These are phyloP conservation scores for Ambrosia artemisiifolia DNA, from an alignment of 129 eudicot species.

Conservation along the genomic window DNA sequence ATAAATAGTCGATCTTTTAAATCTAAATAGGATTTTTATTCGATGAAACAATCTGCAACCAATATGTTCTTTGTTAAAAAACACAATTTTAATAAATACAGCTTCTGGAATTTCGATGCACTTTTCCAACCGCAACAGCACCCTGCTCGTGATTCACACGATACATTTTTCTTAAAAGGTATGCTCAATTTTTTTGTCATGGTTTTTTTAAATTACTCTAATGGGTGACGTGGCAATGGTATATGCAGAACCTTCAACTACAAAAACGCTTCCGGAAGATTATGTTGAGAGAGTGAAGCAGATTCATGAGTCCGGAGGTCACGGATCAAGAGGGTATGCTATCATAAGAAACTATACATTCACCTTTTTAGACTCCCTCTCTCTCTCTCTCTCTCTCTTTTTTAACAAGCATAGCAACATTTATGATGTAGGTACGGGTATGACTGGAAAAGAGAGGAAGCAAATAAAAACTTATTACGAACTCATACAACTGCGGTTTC, in stretches of 20 bases:
- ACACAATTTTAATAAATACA: constrained; percentile 15
- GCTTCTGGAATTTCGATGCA: constrained; percentile 99
- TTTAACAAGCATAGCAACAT: not conserved
- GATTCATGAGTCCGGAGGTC: constrained; percentile 94
- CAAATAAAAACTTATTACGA: constrained; percentile 76
- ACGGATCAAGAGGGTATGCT: constrained; percentile 89
- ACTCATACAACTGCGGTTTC: constrained; percentile 98
- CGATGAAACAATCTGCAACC: not conserved
- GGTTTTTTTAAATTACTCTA: not conserved
- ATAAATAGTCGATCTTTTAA: not conserved
- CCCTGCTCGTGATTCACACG: constrained; percentile 99
- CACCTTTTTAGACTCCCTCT: not conserved
- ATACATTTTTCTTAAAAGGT: constrained; percentile 93
- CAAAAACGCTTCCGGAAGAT: constrained; percentile 84
- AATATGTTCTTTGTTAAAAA: not conserved
- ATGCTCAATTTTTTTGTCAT: not conserved
- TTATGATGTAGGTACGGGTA: constrained; percentile 61
- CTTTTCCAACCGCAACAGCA: constrained; percentile 99
- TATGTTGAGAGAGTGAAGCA: constrained; percentile 85
- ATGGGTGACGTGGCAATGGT: constrained; percentile 18
- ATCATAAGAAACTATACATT: not conserved
- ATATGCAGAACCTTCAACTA: constrained; percentile 78
- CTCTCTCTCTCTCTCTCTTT: no score
- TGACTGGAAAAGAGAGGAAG: constrained; percentile 93
- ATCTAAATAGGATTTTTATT: not conserved